Evolutionary conservation across 164 flowering plant species (phyloP), one percentile per base, ranked within the genome.

Genomic region (Magnolia kwangsiensis): DNA sequence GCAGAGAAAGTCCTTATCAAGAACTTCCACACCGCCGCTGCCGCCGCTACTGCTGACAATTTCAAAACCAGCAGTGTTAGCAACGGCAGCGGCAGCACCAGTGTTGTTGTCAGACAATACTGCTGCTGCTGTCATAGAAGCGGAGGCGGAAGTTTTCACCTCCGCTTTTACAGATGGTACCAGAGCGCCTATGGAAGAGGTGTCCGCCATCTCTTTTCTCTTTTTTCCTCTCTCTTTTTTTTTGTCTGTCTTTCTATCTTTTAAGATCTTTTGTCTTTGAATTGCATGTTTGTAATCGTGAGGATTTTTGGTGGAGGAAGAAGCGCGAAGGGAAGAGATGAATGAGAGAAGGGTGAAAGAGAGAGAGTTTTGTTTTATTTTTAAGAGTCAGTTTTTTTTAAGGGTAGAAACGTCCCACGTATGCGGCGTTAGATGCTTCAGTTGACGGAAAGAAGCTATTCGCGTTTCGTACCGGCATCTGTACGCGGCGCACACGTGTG

Each of bases 1-100:
- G 72, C 99, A 94, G 73, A 90, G 73, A 31, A 87, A 81, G 49
- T 96, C 98, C 83, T 84, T 90, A 45, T 96, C 98, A 75, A 86
- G 59, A 7, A 72, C 77, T 19, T 16, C 83, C 37, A 27, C 83
- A n/a, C 73, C 72, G 31, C 66, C 55, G 6, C 18, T n/a, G 45
- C 67, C 74, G 8, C 83, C 29, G 8, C 78, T 72, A 18, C n/a
- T 63, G 50, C 51, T 72, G 20, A 11, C 51, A 2, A 74, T 49
- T 13, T 64, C 72, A 3, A 23, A 79, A 16, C 72, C 50, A 8
- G 69, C 59, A 7, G 21, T 37, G 45, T 7, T 37, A 37, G 45
- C 45, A 37, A 4, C 45, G 2, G 29, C 80, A 16, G 73, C 45
- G 8, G 69, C 59, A 5, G 21, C 82, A 27, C 29, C 29, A 16